phyloP scores from a whole-genome alignment of 495 filamentous ascomycete species.

The Hypoxylon trugodes region DNA sequence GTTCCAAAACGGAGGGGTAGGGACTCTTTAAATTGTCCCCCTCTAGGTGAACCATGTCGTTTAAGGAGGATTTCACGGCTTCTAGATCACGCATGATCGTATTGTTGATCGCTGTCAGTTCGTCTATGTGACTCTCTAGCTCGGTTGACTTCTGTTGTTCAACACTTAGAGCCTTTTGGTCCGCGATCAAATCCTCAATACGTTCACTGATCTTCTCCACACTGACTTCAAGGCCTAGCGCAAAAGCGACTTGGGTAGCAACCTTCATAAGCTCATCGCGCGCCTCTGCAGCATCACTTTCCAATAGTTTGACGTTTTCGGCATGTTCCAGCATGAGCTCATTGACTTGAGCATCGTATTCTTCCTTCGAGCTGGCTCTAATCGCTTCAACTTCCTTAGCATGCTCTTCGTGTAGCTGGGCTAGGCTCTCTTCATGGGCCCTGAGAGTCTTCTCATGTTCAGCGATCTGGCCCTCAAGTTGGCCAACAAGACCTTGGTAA shows the following conservation, averaged over 20 bases:
- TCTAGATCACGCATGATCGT: conserved; percentile 64
- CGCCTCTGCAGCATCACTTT: conserved; percentile 74
- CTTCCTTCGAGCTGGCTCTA: conserved; percentile 48
- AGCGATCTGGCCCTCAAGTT: conserved; percentile 66
- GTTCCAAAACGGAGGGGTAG: conserved; percentile 68
- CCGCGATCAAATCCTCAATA: conserved; percentile 59
- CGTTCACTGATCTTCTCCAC: conserved; percentile 63
- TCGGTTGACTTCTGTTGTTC: conserved; percentile 65
- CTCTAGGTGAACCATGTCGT: conserved; percentile 53
- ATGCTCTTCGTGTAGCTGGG: conserved; percentile 55
- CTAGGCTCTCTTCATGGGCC: conserved; percentile 57
- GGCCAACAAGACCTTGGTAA: conserved; percentile 62
- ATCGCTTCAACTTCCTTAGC: conserved; percentile 59
- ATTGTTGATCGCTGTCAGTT: conserved; percentile 62
- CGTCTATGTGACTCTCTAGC: conserved; percentile 57
- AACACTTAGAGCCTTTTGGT: conserved; percentile 56
- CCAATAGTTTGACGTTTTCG: conserved; percentile 65
- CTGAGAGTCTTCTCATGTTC: conserved; percentile 61
- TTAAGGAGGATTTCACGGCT: conserved; percentile 55
- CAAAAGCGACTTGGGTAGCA: conserved; percentile 62
- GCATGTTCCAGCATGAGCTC: conserved; percentile 64
- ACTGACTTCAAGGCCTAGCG: conserved; percentile 61
- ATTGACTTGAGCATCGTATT: conserved; percentile 54
- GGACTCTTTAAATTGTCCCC: conserved; percentile 56
- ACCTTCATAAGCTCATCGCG: conserved; percentile 73